Base-by-base conservation (phyloP, 495 filamentous ascomycete species). In the Aspergillus kassunensis region DNA sequence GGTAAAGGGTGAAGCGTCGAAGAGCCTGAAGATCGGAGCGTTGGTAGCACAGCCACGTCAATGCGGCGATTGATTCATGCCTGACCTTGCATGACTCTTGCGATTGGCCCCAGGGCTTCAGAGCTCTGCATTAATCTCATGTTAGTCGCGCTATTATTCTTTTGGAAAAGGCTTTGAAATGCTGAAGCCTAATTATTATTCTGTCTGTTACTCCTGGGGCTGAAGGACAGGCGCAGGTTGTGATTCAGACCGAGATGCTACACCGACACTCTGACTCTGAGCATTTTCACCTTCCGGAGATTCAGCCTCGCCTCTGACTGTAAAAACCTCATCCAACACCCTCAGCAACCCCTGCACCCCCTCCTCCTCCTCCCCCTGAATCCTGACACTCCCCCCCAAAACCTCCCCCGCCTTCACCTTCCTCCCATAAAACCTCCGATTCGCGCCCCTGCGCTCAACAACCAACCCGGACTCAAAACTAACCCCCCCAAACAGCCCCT, bases 401-500 rank as follows among this genome's bases (percentile, higher is more conserved):
- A 97, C 77, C 59, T 90, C 81, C 29, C 65, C 63, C n/a, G 90
- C 90, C 12, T 84, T 88, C 61, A 87, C 75, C 20, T 80, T 79
- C 41, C 80, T 77, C 33, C 88, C 87, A 71, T 97, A 97, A 13
- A 97, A 77, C 69, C 92, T 95, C 68, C 88, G 85, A 64, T 97
- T 97, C 25, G 92, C 92, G 65, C 91, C 88, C 55, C 88, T 82
- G 24, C 92, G 81, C 71, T 97, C 92, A 33, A 91, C 79, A 35
- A 97, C 80, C 15, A 83, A 83, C 16, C 84, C 86, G 12, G 89
- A 91, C 67, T 97, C 92, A 42, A 95, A 68, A 40, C 84, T 90
- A 13, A 96, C 87, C 49, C 92, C 92, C 2, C 90, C 92, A 59
- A 96, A 97, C 13, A 97, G 65, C 1, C 92, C 92, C 68, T 95